Conservation (phyloP, 169 alveolate genomes). For the Theileria equi region DNA sequence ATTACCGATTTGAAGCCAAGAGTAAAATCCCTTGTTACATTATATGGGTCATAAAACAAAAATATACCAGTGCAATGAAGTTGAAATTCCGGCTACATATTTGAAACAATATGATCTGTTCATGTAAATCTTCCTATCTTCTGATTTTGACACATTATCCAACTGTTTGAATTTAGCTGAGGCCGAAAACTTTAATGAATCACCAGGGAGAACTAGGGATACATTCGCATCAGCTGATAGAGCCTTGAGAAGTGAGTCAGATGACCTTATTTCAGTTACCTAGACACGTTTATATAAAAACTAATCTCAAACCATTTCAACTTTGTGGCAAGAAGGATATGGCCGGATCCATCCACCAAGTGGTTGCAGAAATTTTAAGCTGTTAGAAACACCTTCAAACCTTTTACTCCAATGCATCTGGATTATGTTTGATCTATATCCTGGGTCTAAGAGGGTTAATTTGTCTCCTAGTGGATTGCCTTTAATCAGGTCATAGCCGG, state of each 20-base stretch:
- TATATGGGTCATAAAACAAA: neutral
- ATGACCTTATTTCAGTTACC: conserved; percentile 35
- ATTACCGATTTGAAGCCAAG: conserved; percentile 37
- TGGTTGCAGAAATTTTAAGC: conserved; percentile 44
- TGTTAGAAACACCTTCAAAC: conserved; percentile 43
- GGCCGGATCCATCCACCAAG: conserved; percentile 61
- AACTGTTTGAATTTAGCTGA: conserved; percentile 44
- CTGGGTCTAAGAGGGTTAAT: conserved; percentile 55
- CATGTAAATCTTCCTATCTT: conserved; percentile 12
- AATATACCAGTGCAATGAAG: conserved; percentile 32
- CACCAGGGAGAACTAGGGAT: conserved; percentile 45
- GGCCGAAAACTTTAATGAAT: conserved; percentile 42
- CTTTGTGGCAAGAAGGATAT: conserved; percentile 53
- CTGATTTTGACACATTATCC: conserved; percentile 6
- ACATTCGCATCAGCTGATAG: conserved; percentile 59
- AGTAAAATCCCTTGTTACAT: conserved; percentile 28
- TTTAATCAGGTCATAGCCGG: conserved; percentile 59
- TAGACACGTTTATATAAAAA: neutral
- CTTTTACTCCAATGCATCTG: conserved; percentile 61
- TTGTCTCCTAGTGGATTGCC: conserved; percentile 67
- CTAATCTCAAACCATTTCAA: conserved; percentile 26
- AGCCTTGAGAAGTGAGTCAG: conserved; percentile 9
- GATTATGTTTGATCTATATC: conserved; percentile 45
- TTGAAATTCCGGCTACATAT: conserved; percentile 61
- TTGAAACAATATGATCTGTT: conserved; percentile 58